A percentile compares a stretch with the other conserved stretches of the same genome.
Evolutionary conservation across 192 early-diverging fungal species (phyloP).

Genomic region (Geranomyces michiganensis): DNA sequence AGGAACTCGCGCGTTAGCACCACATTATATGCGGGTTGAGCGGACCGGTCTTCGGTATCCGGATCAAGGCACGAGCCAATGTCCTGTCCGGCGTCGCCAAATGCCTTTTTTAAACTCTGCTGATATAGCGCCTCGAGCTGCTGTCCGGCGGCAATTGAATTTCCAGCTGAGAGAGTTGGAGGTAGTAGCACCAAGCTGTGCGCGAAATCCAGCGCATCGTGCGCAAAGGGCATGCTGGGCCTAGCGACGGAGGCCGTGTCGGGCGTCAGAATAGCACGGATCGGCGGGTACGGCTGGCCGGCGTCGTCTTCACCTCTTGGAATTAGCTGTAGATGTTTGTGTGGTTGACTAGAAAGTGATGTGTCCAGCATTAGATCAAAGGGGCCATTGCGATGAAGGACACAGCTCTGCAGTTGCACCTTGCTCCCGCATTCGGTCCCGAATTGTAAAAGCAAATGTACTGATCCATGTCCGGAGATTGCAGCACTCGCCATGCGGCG

Average conservation of each 20-base stretch:
- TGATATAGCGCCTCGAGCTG: slow-evolving; percentile 28
- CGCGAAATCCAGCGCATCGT: slow-evolving; percentile 19
- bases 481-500: slow-evolving; percentile 29
- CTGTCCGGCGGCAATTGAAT: background rate
- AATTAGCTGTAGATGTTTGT: slow-evolving; percentile 70
- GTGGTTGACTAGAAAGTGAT: slow-evolving; percentile 50
- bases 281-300: slow-evolving; percentile 20
- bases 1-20: slow-evolving; percentile 56
- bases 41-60: background rate
- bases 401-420: no score
- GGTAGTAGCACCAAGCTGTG: slow-evolving; percentile 18
- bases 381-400: no score
- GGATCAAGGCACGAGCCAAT: slow-evolving; percentile 21
- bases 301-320: slow-evolving; percentile 41
- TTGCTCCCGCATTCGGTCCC: slow-evolving; percentile 50
- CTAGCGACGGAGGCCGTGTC: background rate
- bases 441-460: slow-evolving; percentile 50
- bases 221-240: slow-evolving; percentile 17
- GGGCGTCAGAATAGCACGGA: background rate
- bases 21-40: slow-evolving; percentile 59
- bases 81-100: slow-evolving; percentile 26
- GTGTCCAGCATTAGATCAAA: no score
- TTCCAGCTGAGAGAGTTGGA: background rate
- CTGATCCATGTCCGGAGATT: background rate
- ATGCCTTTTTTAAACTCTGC: slow-evolving; percentile 21